Evolutionary conservation across 2,329 filamentous ascomycete species (phyloP).

Genomic region (Talaromyces piceae): DNA sequence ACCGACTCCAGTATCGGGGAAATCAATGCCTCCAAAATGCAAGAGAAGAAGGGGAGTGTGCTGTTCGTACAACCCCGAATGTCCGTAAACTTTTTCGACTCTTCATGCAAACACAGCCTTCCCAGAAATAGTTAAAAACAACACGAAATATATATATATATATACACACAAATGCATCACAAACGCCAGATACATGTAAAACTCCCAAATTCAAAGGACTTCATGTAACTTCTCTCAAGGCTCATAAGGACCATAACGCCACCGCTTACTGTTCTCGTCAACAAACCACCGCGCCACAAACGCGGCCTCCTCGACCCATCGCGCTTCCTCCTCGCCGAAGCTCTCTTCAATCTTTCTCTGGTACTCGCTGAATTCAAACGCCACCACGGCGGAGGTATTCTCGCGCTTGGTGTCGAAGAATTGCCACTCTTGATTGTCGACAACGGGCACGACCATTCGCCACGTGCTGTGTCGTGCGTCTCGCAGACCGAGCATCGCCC

Average conservation of each 20-base stretch:
- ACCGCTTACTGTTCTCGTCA: conserved; percentile 5
- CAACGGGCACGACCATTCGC: conserved; percentile 24
- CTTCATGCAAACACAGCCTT: too few species aligned
- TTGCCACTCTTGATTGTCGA: conserved; percentile 27
- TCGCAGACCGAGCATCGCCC: conserved; percentile 24
- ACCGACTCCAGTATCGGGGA: too few species aligned
- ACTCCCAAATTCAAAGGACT: too few species aligned
- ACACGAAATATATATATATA: not conserved
- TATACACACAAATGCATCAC: not conserved
- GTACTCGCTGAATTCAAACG: conserved; percentile 5
- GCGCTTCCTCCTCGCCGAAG: not conserved
- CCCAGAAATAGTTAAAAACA: too few species aligned
- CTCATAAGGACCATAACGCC: conserved; percentile 6
- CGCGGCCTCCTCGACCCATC: conserved; percentile 5
- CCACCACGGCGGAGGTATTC: not conserved
- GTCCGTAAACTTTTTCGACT: too few species aligned
- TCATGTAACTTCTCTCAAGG: too few species aligned
- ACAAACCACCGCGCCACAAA: conserved; percentile 7
- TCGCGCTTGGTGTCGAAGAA: conserved; percentile 20
- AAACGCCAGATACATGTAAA: too few species aligned
- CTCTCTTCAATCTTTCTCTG: conserved; percentile 1
- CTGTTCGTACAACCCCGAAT: too few species aligned
- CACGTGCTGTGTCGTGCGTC: conserved; percentile 22
- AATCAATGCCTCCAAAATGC: too few species aligned
- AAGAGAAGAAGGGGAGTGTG: too few species aligned